Base-by-base conservation (phyloP, 2,329 filamentous ascomycete genomes). In the Ceratocystis harringtonii region DNA sequence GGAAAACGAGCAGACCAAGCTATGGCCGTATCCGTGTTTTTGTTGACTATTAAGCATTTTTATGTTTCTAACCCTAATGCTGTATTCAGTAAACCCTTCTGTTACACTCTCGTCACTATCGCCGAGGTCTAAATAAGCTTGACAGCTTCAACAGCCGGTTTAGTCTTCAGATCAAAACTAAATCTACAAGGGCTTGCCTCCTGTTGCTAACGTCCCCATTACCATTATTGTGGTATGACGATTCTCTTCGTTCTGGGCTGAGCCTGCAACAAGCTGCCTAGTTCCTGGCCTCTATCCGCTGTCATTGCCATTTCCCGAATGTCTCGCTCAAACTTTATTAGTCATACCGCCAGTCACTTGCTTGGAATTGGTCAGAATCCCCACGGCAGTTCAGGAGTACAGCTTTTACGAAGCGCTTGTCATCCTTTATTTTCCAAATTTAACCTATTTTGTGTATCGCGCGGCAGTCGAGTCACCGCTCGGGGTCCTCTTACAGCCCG, bases 111-210 rank as follows among this genome's bases (percentile, higher is more conserved):
- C 7, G 8, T 52, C 19, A 2, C 22, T 5, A 28, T 17, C 10
- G 19, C n/a, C 22, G 43, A 48, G 52, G 55, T 65, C 55, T 3
- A 52, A 60, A 61, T 61, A 65, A 65, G 12, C 55, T 65, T 61
- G 43, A 28, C 15, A 36, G 28, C 15, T 30, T 58, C n/a, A 52
- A 10, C 5, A 52, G 22, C 22, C 10, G 48, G 28, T 32, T 58
- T 36, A 12, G 6, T n/a, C 12, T 36, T 58, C 15, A 15, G 17
- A 58, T 58, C 25, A 36, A 15, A 25, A 2, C 28, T 10, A n/a
- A 3, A 36, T 58, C 55, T 58, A 7, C 43, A 19, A 32, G 45
- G 32, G 2, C 19, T 30, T 19, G 62, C 41, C 0, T 22, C 25
- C 32, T 58, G 1, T 1, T 8, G 3, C 55, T 12, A 1, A 58